A percentile compares a stretch with the other conserved stretches of the same genome.
Conservation (phyloP, 2,329 filamentous ascomycete genomes). For the Massarina eburnea region DNA sequence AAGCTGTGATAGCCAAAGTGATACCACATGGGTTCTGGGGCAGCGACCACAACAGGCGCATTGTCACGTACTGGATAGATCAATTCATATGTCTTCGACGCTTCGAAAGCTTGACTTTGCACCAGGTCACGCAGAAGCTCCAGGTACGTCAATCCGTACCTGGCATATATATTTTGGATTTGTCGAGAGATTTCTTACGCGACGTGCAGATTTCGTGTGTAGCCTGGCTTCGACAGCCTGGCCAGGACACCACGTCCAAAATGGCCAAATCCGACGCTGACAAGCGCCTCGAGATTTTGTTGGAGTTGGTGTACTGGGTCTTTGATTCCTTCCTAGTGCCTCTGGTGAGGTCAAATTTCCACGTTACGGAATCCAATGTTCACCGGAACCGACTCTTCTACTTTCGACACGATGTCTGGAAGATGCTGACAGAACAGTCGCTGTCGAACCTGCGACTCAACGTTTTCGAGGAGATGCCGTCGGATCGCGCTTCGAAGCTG, state of each 20-base stretch:
- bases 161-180: slow-evolving; percentile 5
- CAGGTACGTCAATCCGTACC: slow-evolving; percentile 56
- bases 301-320: slow-evolving; percentile 86
- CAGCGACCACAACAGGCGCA: slow-evolving; percentile 61
- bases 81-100: slow-evolving; percentile 74
- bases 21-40: slow-evolving; percentile 80
- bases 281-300: slow-evolving; percentile 77
- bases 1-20: slow-evolving; percentile 70
- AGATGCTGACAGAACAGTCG: slow-evolving; percentile 70
- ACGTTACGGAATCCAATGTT: slow-evolving; percentile 85
- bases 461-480: slow-evolving; percentile 78
- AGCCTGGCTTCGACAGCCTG: slow-evolving; percentile 69
- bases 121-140: slow-evolving; percentile 74
- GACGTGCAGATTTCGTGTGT: slow-evolving; percentile 67
- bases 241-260: slow-evolving; percentile 49
- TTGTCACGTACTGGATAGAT: slow-evolving; percentile 70
- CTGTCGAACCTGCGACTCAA: slow-evolving; percentile 65
- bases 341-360: slow-evolving; percentile 83
- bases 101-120: slow-evolving; percentile 78
- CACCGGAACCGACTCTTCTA: slow-evolving; percentile 85
- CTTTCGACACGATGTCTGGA: slow-evolving; percentile 94
- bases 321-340: slow-evolving; percentile 93
- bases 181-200: slow-evolving; percentile 20
- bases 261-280: slow-evolving; percentile 69
- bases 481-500: slow-evolving; percentile 57